phyloP scores from a whole-genome alignment of 1,284 basidiomycete genomes.

The Irpex sp. region DNA sequence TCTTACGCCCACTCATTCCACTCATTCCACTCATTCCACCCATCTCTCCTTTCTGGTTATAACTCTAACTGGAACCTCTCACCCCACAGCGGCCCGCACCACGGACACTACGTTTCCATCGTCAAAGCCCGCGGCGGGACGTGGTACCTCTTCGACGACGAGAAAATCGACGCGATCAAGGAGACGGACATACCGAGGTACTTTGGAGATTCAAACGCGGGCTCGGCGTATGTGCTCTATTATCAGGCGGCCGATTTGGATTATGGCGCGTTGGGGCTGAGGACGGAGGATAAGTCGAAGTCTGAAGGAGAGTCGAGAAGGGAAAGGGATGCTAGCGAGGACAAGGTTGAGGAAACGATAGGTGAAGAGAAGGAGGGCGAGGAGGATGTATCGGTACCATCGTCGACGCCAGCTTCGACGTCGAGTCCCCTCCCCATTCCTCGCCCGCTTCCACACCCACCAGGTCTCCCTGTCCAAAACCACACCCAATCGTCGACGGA shows the following conservation, averaged over 20 bases:
- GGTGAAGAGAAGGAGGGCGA: conserved; percentile 5
- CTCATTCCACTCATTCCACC: too few species aligned
- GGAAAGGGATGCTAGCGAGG: too few species aligned
- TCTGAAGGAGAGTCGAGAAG: too few species aligned
- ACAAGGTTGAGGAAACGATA: conserved; percentile 9
- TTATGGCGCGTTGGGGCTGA: conserved; percentile 63
- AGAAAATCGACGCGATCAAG: conserved; percentile 83
- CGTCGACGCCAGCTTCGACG: not conserved
- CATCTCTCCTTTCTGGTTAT: too few species aligned
- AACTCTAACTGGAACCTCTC: too few species aligned
- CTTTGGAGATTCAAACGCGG: conserved; percentile 88
- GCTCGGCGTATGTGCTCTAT: conserved; percentile 95
- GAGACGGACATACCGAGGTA: conserved; percentile 91
- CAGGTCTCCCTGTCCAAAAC: not conserved
- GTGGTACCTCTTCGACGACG: conserved; percentile 97
- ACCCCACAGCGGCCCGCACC: conserved; percentile 78
- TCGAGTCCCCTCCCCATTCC: not conserved
- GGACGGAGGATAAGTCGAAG: conserved; percentile 12
- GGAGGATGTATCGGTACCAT: conserved; percentile 8
- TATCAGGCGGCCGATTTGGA: conserved; percentile 93
- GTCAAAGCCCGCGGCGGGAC: conserved; percentile 74
- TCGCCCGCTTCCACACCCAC: not conserved
- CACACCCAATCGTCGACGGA: not conserved
- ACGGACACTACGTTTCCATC: conserved; percentile 96
- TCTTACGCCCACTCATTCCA: too few species aligned